Evolutionary conservation across 2,329 filamentous ascomycete species (phyloP), one percentile per base, ranked within the genome.

Genomic region (Neopestalotiopsis clavispora): DNA sequence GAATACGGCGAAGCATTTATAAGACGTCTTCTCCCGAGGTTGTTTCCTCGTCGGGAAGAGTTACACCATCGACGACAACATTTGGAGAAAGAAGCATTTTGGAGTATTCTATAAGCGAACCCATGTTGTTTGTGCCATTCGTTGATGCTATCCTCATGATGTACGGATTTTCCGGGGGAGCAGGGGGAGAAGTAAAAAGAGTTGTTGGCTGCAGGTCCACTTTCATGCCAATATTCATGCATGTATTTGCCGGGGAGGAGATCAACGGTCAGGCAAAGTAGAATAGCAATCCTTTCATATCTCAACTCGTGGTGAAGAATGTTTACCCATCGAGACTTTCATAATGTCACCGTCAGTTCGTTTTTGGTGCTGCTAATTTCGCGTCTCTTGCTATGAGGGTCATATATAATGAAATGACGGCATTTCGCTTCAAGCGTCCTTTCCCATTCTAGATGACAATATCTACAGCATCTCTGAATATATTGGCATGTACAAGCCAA

Each of bases 71-170:
- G 45, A 52, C 45, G 34, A 52, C 45, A n/a, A 9, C 17, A 9
- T 52, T 52, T 52, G 45, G 45, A 52, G 45, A 52, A 52, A 52
- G 45, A n/a, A 52, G 45, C 45, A 52, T 52, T 52, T 38, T 52
- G 45, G 45, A 52, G 45, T 23, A 52, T 52, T n/a, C 17, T 52
- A 10, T 52, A 52, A 52, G 45, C 45, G 45, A 52, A 52, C 20
- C n/a, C 45, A 20, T 17, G 45, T 52, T 52, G 17, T 52, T 52
- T 17, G 45, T 12, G 45, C 45, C 45, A 52, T 52, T 23, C 45
- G n/a, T 52, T 52, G 20, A 52, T 52, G 45, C n/a, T 52, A 52
- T 52, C 45, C 45, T 23, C 45, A 52, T 52, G 45, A 52, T 52
- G 45, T 20, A 10, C 34, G 34, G 34, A 38, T 38, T 52, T 52